phyloP scores from a whole-genome alignment of 2,329 filamentous ascomycete species.

The Pseudogymnoascus sp. region DNA sequence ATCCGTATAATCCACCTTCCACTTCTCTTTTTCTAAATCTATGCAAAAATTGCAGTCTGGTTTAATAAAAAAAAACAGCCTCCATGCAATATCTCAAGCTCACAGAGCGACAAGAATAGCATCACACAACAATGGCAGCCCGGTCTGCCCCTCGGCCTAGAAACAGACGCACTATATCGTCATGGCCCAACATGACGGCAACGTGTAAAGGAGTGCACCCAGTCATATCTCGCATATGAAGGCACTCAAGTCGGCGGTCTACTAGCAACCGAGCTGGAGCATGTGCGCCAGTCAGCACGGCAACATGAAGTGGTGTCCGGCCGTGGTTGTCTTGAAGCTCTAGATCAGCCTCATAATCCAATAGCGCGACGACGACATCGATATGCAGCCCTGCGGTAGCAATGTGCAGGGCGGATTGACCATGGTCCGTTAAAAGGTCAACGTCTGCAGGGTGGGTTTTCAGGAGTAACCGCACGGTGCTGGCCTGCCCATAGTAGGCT shows the following conservation, averaged over 20 bases:
- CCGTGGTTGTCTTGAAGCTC: not conserved
- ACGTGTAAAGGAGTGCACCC: not conserved
- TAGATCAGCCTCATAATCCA: not conserved
- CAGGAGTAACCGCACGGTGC: not conserved
- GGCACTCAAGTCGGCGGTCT: not conserved
- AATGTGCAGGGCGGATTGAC: not conserved
- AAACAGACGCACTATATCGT: not conserved
- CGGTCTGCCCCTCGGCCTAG: not conserved
- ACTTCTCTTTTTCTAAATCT: not conserved
- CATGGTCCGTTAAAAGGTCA: not conserved
- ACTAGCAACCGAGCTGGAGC: not conserved
- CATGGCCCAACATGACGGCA: not conserved
- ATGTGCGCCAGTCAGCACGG: not conserved
- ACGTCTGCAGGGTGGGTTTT: not conserved
- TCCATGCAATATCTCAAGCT: not conserved
- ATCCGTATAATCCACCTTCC: not conserved
- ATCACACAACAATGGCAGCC: not conserved
- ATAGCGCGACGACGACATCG: not conserved
- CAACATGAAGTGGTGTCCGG: not conserved
- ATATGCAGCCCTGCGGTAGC: not conserved
- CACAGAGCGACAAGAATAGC: not conserved
- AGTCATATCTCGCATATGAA: not conserved
- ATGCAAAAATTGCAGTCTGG: not conserved
- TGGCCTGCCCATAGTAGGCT: not conserved
- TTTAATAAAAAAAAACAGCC: not conserved